Base-by-base conservation (phyloP, 495 filamentous ascomycete species). In the Rusavskia elegans region DNA sequence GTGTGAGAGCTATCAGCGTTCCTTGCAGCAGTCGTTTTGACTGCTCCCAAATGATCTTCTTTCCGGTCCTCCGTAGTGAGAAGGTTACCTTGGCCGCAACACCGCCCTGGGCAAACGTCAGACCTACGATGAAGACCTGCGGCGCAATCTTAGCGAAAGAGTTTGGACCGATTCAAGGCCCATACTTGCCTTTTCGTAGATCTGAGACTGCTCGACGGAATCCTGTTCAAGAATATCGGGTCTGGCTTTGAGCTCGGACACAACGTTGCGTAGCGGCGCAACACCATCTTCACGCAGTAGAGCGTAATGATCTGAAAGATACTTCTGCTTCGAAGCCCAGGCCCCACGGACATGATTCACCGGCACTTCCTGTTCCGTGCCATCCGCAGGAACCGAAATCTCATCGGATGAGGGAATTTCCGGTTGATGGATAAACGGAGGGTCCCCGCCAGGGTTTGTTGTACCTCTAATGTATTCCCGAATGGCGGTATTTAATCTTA, bases 41-140 rank as follows among this genome's bases (percentile, higher is more conserved):
- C 49, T 87, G 79, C 21, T 77, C 68, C 89, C 89, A 95, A 0
- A 75, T 69, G 35, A 95, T 81, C n/a, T 67, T 73, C 56, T 82
- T 87, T 5, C 70, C 74, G 1, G 81, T 75, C 37, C 83, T 74
- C 38, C 67, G 63, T 0, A 83, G 76, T 0, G 84, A 87, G 61
- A 95, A 93, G 14, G 75, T 75, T 14, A 92, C 64, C 32, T 82
- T 77, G 38, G 74, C 73, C 17, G 82, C 80, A 11, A 86, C 69
- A 0, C 85, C 87, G 17, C 73, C 65, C 7, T 63, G 64, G 1
- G 81, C 67, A 59, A 87, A 78, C 0, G 80, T 76, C 21, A 87
- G 66, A 0, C 78, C 78, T 25, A 62, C 72, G 39, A 92, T 71
- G 32, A 77, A 74, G 11, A 89, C 83, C 85, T 89, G 38, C 6